These are phyloP conservation scores for Fraxinus americana DNA, from an alignment of 257 asterid species.

Conservation along the genomic window DNA sequence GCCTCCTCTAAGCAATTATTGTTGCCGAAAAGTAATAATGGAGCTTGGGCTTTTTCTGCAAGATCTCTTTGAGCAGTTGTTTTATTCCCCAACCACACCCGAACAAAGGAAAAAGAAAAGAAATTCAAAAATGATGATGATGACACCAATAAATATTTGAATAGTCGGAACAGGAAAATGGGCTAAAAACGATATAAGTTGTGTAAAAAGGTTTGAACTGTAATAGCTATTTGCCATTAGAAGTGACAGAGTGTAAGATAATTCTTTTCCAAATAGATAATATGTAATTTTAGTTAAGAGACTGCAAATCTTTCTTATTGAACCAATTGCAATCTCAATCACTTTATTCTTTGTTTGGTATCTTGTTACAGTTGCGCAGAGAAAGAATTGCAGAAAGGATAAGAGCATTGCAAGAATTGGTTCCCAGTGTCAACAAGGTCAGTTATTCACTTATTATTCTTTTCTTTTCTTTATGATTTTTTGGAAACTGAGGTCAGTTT, in stretches of 20 bases:
- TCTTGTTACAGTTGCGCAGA: slow-evolving; percentile 68
- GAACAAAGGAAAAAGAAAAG: neutral
- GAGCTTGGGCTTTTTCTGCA: neutral
- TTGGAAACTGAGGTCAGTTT: neutral
- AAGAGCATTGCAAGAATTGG: slow-evolving; percentile 95
- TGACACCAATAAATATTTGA: neutral
- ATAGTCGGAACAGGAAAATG: neutral
- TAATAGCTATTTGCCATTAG: neutral
- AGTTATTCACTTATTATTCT: neutral
- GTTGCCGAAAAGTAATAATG: neutral
- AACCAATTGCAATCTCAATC: neutral
- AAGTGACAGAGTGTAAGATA: neutral
- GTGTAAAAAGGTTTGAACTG: neutral
- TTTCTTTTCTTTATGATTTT: neutral
- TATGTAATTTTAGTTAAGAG: neutral
- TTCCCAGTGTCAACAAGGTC: slow-evolving; percentile 98
- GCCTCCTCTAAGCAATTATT: neutral
- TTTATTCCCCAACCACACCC: neutral
- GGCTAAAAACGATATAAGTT: neutral
- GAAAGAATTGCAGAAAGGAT: slow-evolving; percentile 97
- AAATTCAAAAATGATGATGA: neutral
- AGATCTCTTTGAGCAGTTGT: neutral
- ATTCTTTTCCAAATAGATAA: neutral
- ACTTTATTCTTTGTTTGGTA: neutral
- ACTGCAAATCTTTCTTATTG: neutral